Conservation (phyloP, 306 rosid genomes). For the barrel medic (Medicago truncatula) region DNA sequence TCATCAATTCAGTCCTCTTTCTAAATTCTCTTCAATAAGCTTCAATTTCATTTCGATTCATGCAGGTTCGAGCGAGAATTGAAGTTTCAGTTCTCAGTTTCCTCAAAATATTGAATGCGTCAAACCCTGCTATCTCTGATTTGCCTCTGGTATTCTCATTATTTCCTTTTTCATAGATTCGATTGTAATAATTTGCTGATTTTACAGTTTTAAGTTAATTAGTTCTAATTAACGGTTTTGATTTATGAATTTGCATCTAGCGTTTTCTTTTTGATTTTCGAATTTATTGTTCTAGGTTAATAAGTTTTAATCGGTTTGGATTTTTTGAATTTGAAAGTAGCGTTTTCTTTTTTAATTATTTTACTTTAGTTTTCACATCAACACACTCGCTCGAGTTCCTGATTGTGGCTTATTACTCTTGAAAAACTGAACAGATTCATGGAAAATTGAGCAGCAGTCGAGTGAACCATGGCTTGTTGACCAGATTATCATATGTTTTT, state of each 20-base stretch:
- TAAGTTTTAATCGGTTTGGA: background rate
- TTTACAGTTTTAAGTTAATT: background rate
- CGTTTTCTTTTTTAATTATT: background rate
- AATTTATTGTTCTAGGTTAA: background rate
- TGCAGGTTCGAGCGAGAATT: constrained; percentile 79
- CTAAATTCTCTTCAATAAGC: no score
- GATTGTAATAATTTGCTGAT: background rate
- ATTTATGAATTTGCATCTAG: background rate
- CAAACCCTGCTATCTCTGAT: constrained; percentile 77
- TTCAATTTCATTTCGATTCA: constrained; percentile 12
- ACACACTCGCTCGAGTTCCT: background rate
- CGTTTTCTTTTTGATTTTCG: background rate
- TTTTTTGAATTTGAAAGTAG: background rate
- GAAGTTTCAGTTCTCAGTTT: constrained; percentile 88
- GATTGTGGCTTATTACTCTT: constrained; percentile 4
- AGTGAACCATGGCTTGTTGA: constrained; percentile 60
- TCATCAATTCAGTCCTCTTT: background rate
- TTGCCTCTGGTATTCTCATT: constrained; percentile 65
- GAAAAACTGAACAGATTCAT: constrained; percentile 52
- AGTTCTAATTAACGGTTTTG: background rate
- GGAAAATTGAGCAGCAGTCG: constrained; percentile 63
- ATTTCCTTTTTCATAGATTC: background rate
- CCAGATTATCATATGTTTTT: constrained; percentile 65
- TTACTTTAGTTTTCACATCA: background rate
- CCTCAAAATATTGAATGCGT: constrained; percentile 69